Evolutionary conservation across 768 basidiomycete species (phyloP).

Genomic region (Kwoniella botswanensis): DNA sequence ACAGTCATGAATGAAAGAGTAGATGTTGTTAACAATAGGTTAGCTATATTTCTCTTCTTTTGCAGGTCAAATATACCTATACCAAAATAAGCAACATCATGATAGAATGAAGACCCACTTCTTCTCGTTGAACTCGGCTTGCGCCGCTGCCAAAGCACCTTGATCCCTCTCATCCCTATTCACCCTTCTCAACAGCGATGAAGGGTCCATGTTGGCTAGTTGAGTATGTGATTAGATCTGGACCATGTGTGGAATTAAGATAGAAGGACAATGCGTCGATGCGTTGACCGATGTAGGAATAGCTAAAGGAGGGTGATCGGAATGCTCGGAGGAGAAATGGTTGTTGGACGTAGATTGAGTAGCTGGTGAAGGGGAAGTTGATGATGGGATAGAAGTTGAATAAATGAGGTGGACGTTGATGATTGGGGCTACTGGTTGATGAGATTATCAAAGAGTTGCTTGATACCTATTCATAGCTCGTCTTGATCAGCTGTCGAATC

Average conservation of each 20-base stretch:
- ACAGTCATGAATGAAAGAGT: neutral
- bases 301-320: slow-evolving; percentile 8
- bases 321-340: neutral
- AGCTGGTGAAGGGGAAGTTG: slow-evolving; percentile 7
- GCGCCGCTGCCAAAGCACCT: slow-evolving; percentile 82
- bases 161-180: slow-evolving; percentile 69
- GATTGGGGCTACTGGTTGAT: neutral
- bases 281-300: neutral
- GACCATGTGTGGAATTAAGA: neutral
- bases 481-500: neutral
- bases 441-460: neutral
- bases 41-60: neutral
- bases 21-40: neutral
- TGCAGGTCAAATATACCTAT: neutral
- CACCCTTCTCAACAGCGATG: slow-evolving; percentile 34
- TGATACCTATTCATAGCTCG: neutral
- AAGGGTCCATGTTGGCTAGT: slow-evolving; percentile 49
- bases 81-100: neutral
- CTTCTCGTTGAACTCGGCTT: slow-evolving; percentile 96
- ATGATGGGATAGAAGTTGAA: neutral
- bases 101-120: slow-evolving; percentile 62
- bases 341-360: neutral
- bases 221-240: neutral
- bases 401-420: neutral
- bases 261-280: neutral